phyloP scores from a whole-genome alignment of 345 rosid genomes.

The Bretschneidera sinensis region DNA sequence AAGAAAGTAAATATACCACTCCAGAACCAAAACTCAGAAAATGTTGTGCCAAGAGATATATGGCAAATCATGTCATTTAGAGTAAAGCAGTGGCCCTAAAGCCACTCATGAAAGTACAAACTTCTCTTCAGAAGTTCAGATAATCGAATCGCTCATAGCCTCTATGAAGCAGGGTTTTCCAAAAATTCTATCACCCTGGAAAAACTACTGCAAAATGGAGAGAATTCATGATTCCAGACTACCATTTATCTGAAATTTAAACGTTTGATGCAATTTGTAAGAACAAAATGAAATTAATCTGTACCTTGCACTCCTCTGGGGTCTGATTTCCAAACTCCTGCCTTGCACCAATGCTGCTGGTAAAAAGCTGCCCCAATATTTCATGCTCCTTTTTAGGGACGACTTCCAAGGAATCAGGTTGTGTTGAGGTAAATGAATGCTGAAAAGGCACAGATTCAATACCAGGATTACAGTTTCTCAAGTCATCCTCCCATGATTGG shows the following conservation, averaged over 20 bases:
- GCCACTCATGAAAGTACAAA: no score
- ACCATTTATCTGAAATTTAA: conserved; percentile 2
- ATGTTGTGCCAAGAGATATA: no score
- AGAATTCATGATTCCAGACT: not conserved
- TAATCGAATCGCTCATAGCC: no score
- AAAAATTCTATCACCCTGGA: no score
- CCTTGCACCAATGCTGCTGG: conserved; percentile 30
- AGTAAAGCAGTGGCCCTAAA: no score
- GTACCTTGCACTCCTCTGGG: conserved; percentile 58
- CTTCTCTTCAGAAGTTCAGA: no score
- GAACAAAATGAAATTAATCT: not conserved
- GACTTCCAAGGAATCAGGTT: conserved; percentile 19
- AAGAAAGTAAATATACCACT: no score
- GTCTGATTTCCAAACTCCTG: conserved; percentile 45
- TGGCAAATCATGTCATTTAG: no score
- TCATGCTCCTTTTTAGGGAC: conserved; percentile 42
- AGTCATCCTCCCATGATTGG: conserved; percentile 60
- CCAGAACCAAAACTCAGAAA: no score
- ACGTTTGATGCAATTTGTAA: not conserved
- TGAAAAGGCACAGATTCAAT: conserved; percentile 39
- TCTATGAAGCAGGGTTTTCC: no score
- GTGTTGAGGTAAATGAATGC: conserved; percentile 25
- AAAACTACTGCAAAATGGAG: no score
- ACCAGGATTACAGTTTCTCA: conserved; percentile 41
- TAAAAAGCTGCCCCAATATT: conserved; percentile 38